Base-by-base conservation (phyloP, 768 basidiomycete genomes). In the Chalciporus chontae region DNA sequence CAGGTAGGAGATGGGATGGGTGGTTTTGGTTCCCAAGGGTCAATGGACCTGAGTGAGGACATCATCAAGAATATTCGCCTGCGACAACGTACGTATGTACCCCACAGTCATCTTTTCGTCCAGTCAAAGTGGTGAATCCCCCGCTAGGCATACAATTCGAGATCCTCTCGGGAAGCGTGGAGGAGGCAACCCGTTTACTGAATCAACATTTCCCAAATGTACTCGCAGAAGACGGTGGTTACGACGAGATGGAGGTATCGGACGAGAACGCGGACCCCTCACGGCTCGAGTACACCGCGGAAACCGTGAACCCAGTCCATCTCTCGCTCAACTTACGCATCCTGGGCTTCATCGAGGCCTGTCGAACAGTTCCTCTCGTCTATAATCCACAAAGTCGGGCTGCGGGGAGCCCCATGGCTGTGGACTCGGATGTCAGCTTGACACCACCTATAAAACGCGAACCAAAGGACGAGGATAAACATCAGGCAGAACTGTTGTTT, bases 291-390 rank as follows among this genome's bases (percentile, higher is more conserved):
- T 85, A 81, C 54, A 65, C 78, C 18, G 71, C 79, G 21, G 70
- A 81, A 3, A 85, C 80, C 2, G 85, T 91, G 6, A 76, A 85
- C 41, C 86, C 92, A n/a, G 66, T 73, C 2, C 90, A 93, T 58
- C 75, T 95, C 45, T 72, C 74, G 15, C 77, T 97, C 53, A 94
- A 96, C 63, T 82, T 97, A 34, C 86, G 85, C 43, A 89, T 96
- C 42, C 84, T 88, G 37, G 80, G 81, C 2, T 97, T 96, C 71
- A 84, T 90, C 60, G 94, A 97, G 67, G 78, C 84, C 18, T 83
- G 90, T 55, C 82, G 92, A 24, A 86, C 87, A 3, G 64, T 78
- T 11, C 87, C 89, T 4, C 74, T 90, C 15, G 69, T 70, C 3
- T 77, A 77, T 58, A 66, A 32, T 55, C 69, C 21, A 51, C 62